A percentile compares a stretch with the other conserved stretches of the same genome.
phyloP scores from a whole-genome alignment of 1,284 basidiomycete species.

The Athelia psychrophila region DNA sequence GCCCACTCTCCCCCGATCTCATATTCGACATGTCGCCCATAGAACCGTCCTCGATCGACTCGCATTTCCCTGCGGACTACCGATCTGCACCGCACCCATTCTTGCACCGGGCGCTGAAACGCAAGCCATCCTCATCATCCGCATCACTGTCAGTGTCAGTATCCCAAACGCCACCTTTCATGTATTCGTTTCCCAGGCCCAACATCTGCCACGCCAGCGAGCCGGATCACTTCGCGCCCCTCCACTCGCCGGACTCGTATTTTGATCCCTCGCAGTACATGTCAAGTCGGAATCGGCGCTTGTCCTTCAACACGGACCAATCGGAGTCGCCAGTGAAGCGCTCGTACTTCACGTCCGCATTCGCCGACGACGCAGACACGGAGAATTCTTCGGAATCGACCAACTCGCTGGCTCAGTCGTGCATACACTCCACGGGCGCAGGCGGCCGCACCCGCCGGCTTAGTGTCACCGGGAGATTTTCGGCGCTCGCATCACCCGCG shows the following conservation, averaged over 20 bases:
- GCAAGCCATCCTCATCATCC: conserved; percentile 23
- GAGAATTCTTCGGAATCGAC: not conserved
- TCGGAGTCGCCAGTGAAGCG: not conserved
- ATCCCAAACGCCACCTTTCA: conserved; percentile 24
- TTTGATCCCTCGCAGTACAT: not conserved
- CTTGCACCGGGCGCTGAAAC: conserved; percentile 13
- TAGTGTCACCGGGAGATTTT: not conserved
- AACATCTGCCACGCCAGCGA: not conserved
- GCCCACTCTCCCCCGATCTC: conserved; percentile 34
- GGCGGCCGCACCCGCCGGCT: not conserved
- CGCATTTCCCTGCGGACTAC: conserved; percentile 4
- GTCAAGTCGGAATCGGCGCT: not conserved
- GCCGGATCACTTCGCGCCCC: not conserved
- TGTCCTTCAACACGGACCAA: no score
- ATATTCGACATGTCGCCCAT: conserved; percentile 42
- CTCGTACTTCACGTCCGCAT: not conserved
- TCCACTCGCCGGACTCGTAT: not conserved
- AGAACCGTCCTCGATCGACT: conserved; percentile 20
- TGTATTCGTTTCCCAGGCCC: conserved; percentile 9
- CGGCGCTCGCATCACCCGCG: not conserved
- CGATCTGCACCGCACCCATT: conserved; percentile 7
- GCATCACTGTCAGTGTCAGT: conserved; percentile 25
- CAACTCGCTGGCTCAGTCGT: not conserved
- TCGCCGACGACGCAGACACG: not conserved
- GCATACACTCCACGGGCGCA: not conserved